Evolutionary conservation across 257 asterid species (phyloP).

Genomic region (Nicotiana sylvestris): DNA sequence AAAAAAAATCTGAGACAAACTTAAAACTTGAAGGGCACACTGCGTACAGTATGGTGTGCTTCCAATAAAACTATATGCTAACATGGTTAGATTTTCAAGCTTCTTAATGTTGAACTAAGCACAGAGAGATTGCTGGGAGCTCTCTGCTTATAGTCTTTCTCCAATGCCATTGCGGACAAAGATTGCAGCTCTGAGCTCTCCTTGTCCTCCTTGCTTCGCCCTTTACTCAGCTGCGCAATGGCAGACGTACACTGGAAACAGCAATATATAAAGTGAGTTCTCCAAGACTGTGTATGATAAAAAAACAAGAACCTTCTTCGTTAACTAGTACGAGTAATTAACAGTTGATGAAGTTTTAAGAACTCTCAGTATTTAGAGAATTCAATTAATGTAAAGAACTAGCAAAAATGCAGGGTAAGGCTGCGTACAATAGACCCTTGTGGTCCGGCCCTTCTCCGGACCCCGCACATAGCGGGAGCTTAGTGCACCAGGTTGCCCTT

Average conservation of each 20-base stretch:
- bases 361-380: background rate
- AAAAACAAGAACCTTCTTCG: background rate
- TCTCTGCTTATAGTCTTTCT: constrained; percentile 62
- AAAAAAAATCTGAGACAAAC: background rate
- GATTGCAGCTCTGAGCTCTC: constrained; percentile 68
- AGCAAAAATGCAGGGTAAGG: too few relatives aligned
- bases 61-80: background rate
- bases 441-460: too few relatives aligned
- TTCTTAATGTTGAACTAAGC: constrained; percentile 52
- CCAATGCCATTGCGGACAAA: constrained; percentile 66
- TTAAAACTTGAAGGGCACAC: background rate
- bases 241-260: constrained; percentile 65
- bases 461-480: too few relatives aligned
- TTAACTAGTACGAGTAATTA: too few relatives aligned
- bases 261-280: constrained; percentile 16
- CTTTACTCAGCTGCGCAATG: constrained; percentile 68
- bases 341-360: background rate
- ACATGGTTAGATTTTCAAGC: constrained; percentile 57
- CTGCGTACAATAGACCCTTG: too few relatives aligned
- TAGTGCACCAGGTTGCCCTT: too few relatives aligned
- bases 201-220: constrained; percentile 86
- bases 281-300: background rate
- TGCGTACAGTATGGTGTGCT: background rate
- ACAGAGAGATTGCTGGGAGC: constrained; percentile 52
- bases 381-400: background rate